A percentile compares a stretch with the other conserved stretches of the same genome.
Evolutionary conservation across 208 protist genomes (phyloP).

Genomic region (Entamoeba invadens): DNA sequence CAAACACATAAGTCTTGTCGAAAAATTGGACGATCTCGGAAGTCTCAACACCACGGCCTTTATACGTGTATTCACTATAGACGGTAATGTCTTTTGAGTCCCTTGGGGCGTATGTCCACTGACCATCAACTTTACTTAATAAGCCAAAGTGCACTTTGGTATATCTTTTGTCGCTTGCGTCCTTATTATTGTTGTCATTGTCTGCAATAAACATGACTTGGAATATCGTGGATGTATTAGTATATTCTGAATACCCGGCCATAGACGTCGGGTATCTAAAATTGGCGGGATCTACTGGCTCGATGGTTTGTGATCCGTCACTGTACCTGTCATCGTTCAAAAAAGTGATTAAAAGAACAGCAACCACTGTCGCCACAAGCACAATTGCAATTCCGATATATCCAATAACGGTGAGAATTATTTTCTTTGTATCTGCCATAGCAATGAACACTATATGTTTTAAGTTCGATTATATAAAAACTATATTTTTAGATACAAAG

Average conservation of each 20-base stretch:
- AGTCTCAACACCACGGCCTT: not conserved
- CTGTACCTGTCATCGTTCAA: too few species aligned
- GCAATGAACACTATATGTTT: too few species aligned
- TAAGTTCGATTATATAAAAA: too few species aligned
- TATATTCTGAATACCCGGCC: not conserved
- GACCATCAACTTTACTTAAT: not conserved
- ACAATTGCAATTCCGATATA: too few species aligned
- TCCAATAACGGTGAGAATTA: too few species aligned
- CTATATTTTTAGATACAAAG: too few species aligned
- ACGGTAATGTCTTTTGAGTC: not conserved
- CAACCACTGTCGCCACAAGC: too few species aligned
- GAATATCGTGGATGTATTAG: not conserved
- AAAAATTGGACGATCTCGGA: not conserved
- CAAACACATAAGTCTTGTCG: not conserved
- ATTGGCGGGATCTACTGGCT: too few species aligned
- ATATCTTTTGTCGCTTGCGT: not conserved
- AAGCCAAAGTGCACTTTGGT: not conserved
- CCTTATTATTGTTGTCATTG: not conserved
- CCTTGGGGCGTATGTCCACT: not conserved
- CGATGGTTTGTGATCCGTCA: too few species aligned
- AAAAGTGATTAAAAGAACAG: too few species aligned
- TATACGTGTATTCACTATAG: not conserved
- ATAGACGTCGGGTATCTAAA: not conserved
- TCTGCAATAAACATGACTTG: not conserved
- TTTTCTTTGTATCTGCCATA: too few species aligned